Conservation (phyloP, 805 yeast species). For the Torulaspora maleeae region DNA sequence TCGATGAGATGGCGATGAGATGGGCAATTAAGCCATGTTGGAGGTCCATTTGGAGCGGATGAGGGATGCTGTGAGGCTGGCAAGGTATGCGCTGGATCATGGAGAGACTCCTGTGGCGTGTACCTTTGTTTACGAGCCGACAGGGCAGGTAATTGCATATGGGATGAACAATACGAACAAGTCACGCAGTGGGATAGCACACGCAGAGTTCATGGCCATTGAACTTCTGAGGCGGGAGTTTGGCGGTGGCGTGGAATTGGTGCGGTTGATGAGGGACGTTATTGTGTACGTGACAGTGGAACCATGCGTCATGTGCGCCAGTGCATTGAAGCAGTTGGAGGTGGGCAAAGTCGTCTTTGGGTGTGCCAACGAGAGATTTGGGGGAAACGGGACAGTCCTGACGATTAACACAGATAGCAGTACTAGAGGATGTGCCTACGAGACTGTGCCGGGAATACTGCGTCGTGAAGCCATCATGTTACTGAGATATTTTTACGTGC, state of each 20-base stretch:
- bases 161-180: slow-evolving; percentile 87
- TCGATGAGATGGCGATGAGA: background rate
- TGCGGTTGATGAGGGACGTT: slow-evolving; percentile 46
- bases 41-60: slow-evolving; percentile 37
- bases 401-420: slow-evolving; percentile 47
- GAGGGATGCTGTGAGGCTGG: slow-evolving; percentile 52
- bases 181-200: slow-evolving; percentile 80
- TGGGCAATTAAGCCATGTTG: background rate
- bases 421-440: slow-evolving; percentile 36
- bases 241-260: slow-evolving; percentile 22
- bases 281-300: slow-evolving; percentile 91
- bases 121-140: slow-evolving; percentile 48
- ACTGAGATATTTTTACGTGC: slow-evolving; percentile 76
- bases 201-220: slow-evolving; percentile 88
- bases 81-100: slow-evolving; percentile 56
- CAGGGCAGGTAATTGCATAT: slow-evolving; percentile 53
- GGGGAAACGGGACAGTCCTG: slow-evolving; percentile 90
- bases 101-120: slow-evolving; percentile 87
- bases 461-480: slow-evolving; percentile 79
- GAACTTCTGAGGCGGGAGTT: slow-evolving; percentile 42
- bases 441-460: slow-evolving; percentile 69
- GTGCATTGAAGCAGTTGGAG: slow-evolving; percentile 77
- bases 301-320: slow-evolving; percentile 98
- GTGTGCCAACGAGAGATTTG: slow-evolving; percentile 91
- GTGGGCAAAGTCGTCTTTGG: slow-evolving; percentile 78